A percentile compares a stretch with the other conserved stretches of the same genome.
Evolutionary conservation across 352 stramenopile species (phyloP).

Genomic region (Aphanomyces stellatus): DNA sequence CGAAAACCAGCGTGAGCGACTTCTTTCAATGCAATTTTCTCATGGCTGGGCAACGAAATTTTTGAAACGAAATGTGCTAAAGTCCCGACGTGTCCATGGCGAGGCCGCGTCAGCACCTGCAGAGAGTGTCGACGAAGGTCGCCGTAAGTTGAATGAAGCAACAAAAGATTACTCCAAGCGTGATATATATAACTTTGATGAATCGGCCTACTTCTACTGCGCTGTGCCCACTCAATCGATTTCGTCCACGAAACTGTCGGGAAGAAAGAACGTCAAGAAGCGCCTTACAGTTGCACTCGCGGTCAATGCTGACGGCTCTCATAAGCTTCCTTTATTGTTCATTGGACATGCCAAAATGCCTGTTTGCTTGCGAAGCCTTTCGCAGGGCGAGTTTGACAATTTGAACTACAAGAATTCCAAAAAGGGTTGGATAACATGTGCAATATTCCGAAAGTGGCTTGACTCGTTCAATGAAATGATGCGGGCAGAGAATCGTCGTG

Average conservation of each 20-base stretch:
- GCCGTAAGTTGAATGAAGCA: background rate
- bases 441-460: constrained; percentile 2
- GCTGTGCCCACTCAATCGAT: background rate
- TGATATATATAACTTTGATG: background rate
- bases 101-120: background rate
- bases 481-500: background rate
- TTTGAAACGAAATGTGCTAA: background rate
- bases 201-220: constrained; percentile 3
- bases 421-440: constrained; percentile 19
- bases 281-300: background rate
- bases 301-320: constrained; percentile 7
- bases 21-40: background rate
- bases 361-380: background rate
- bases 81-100: background rate
- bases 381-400: background rate
- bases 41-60: background rate
- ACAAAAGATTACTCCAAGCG: background rate
- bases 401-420: constrained; percentile 4
- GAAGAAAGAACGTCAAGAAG: constrained; percentile 17
- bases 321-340: constrained; percentile 9
- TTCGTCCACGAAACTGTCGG: background rate
- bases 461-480: background rate
- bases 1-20: background rate
- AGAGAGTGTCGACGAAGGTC: background rate
- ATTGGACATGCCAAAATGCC: background rate